These are phyloP conservation scores for Phytophthora pinifolia DNA, from an alignment of 352 stramenopile genomes.

Conservation along the genomic window DNA sequence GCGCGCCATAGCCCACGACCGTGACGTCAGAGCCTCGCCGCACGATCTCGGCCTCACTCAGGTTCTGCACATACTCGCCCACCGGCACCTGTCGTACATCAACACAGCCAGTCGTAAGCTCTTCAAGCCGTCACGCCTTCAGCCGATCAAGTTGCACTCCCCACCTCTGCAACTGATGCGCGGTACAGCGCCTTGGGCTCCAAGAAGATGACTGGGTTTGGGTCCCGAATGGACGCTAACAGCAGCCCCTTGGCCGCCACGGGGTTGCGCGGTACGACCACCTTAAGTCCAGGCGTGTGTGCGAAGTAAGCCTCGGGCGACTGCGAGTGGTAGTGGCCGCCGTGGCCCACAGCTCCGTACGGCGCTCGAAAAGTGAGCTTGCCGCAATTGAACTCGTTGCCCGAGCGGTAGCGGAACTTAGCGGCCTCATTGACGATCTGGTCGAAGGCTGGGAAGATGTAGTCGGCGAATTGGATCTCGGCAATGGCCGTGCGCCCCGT, in stretches of 20 bases:
- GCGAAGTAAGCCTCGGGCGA: constrained; percentile 97
- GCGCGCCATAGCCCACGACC: constrained; percentile 93
- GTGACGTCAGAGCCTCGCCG: constrained; percentile 93
- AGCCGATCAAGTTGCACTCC: neutral
- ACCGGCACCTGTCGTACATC: constrained; percentile 73
- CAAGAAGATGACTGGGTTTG: constrained; percentile 98
- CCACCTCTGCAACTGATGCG: constrained; percentile 92
- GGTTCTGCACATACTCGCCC: constrained; percentile 93
- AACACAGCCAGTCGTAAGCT: constrained; percentile 7
- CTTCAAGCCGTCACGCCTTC: neutral
- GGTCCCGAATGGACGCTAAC: constrained; percentile 94
- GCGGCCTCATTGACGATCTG: constrained; percentile 98
- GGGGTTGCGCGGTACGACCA: constrained; percentile 95
- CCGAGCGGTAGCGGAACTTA: constrained; percentile 98
- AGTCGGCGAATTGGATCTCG: constrained; percentile 98
- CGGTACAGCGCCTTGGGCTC: constrained; percentile 99
- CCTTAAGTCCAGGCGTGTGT: constrained; percentile 96
- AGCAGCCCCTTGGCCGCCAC: constrained; percentile 96
- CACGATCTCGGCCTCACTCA: constrained; percentile 95
- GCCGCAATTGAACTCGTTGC: constrained; percentile 97
- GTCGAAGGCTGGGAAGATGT: constrained; percentile 97
- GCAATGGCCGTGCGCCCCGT: constrained; percentile 96
- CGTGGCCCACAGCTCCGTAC: constrained; percentile 95
- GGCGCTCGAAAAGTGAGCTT: constrained; percentile 95
- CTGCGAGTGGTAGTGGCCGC: constrained; percentile 95